Evolutionary conservation across 2,329 filamentous ascomycete genomes (phyloP), one percentile per base, ranked within the genome.

Genomic region (Balansia obtecta): DNA sequence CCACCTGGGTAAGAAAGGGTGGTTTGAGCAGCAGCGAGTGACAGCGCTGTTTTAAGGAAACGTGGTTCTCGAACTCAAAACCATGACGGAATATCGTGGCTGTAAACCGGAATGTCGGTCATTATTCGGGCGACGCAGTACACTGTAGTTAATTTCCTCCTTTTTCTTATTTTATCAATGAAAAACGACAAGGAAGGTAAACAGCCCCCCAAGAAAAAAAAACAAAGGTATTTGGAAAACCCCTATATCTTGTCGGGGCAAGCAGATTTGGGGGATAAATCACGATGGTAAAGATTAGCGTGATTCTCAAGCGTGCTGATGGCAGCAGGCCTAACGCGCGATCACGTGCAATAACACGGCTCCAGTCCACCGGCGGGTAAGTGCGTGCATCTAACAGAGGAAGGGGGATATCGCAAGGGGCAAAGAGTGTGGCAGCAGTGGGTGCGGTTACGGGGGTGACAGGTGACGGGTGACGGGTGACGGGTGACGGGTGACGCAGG

Each of bases 341-440:
- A 52, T 60, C 61, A 61, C 60, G 58, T 62, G 58, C 13, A 39
- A 37, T 18, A 33, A 10, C 13, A 20, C 20, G 20, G 45, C n/a
- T 43, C 22, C n/a, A n/a, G 18, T 43, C 4, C 13, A 22, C 20
- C 33, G 33, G 18, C 13, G 22, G 22, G 20, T 20, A 43, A 18
- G 37, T 41, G 39, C n/a, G 37, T 30, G 43, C 43, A 38, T 8
- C 16, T 9, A n/a, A 18, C n/a, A 10, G 30, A 15, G 34, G 34
- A 8, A 12, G 15, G 16, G 16, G 11, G 2, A 41, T 16, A 41
- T 16, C n/a, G 11, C 6, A 2, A 12, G 2, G 39, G 39, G 16
- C 16, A n/a, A 16, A 18, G 39, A 41, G 16, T 20, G 4, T 41
- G 39, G n/a, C 10, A 12, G 18, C 16, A 34, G 27, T 37, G 33